Evolutionary conservation across 164 flowering plant species (phyloP), one percentile per base, ranked within the genome.

Genomic region (Berberis vulgaris): DNA sequence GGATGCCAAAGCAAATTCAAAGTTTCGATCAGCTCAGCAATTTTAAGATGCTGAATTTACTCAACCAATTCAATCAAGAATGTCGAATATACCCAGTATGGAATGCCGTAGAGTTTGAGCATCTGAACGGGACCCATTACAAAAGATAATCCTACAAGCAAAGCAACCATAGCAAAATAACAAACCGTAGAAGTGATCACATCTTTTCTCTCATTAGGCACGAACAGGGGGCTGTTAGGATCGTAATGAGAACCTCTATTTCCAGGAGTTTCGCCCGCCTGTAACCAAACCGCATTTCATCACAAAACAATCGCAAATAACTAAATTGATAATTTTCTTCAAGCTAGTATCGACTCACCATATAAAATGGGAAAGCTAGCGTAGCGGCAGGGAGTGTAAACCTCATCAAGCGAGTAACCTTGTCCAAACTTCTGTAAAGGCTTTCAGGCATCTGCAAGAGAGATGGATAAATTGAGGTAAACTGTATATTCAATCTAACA

Each of bases 261-360:
- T 43, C 91, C 91, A 6, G 91, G 91, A 73, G 85, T 86, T 56
- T 88, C 73, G 39, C 56, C 6, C 87, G 83, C 82, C 88, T 86
- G 83, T 39, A 77, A 8, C 9, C 61, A 47, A 59, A 1, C n/a
- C 49, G 55, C 65, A 71, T 7, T 39, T 50, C 26, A 26, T 26
- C 13, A 46, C 2, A 43, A 47, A 41, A 45, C 7, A 55, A 49
- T 39, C 45, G 63, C 6, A 41, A 57, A 38, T 39, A 5, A 57
- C 7, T 57, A 6, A 26, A 26, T 26, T 26, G 26, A 26, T 26
- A 26, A 26, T 26, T 26, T 26, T 26, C 12, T 10, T 54, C 57
- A 54, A 39, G 47, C 38, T 1, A 43, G 1, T 8, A 58, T 49
- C 5, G 1, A 65, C 82, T 80, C 46, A 88, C 96, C 76, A 88